Conservation (phyloP, 1,139 yeast species). For the Blastobotrys arbuscula region DNA sequence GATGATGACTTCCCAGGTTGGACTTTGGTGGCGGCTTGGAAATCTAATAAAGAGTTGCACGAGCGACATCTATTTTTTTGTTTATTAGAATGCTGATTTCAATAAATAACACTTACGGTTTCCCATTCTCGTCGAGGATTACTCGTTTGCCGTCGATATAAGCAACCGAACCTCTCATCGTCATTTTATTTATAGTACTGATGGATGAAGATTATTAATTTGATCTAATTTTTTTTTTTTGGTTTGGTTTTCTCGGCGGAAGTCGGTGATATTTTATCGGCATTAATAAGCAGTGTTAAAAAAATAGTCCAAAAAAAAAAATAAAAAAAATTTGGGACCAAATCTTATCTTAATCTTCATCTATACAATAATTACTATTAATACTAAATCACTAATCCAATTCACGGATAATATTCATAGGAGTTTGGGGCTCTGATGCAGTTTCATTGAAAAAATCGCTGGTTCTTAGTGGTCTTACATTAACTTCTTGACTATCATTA, state of each 20-base stretch:
- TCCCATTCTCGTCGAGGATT: conserved; percentile 79
- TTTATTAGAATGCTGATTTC: background rate
- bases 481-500: conserved; percentile 27
- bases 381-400: background rate
- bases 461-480: conserved; percentile 37
- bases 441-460: conserved; percentile 34
- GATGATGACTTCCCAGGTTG: conserved; percentile 2
- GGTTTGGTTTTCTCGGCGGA: too few relatives aligned
- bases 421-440: conserved; percentile 24
- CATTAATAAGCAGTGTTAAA: background rate
- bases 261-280: too few relatives aligned
- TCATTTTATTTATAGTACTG: background rate
- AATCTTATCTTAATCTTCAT: background rate
- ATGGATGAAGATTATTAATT: too few relatives aligned
- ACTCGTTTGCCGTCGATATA: conserved; percentile 54
- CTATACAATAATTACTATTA: too few relatives aligned
- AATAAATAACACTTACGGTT: conserved; percentile 78
- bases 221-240: too few relatives aligned
- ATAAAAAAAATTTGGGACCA: background rate
- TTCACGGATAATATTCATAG: conserved; percentile 24
- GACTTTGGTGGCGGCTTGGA: conserved; percentile 48
- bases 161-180: conserved; percentile 14
- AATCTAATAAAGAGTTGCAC: conserved; percentile 73
- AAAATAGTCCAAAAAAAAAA: background rate
- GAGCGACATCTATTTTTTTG: conserved; percentile 57